Evolutionary conservation across 1,284 basidiomycete genomes (phyloP), one percentile per base, ranked within the genome.

Genomic region (Leccinum insolens): DNA sequence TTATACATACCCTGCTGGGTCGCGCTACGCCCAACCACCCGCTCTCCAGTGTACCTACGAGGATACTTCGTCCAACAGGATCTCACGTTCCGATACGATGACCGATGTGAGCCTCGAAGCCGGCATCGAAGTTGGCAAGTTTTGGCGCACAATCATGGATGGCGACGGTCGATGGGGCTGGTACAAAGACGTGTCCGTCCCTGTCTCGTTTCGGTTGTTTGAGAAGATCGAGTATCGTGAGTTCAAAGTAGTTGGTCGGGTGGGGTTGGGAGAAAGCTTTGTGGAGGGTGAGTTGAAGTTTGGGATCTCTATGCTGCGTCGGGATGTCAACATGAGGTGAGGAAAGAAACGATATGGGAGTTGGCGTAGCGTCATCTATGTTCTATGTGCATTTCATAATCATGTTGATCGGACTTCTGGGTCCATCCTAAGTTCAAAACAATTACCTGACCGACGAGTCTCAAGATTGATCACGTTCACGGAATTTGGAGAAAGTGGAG

Each of bases 121-220:
- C 3, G 76, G 75, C 4, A 70, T 78, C 44, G 71, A 77, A 28
- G 65, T 78, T 7, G 74, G 70, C 22, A 28, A 31, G 41, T 65
- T 20, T 3, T 79, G 78, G 76, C 67, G 64, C 31, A 69, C 65
- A 41, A 64, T 46, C 17, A 44, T 20, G 39, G 44, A 71, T 4
- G 61, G 55, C 4, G 69, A 77, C 8, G 69, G 73, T 20, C 59
- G 63, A 12, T 74, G 75, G 70, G 76, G 76, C 31, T 80, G 80
- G 80, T 77, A 71, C 57, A 65, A 64, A 61, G 72, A 74, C 20
- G 75, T 68, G 37, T 79, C 73, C 67, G 67, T 79, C 6, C 79
- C 80, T 2, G 65, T 81, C 39, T 78, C 80, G 1, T 39, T 76
- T 4, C 63, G 69, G 15, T 62, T 81, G 44, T 80, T 81, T 59